These are phyloP conservation scores for Lactuca sativa DNA, from an alignment of 129 eudicot genomes.

Conservation along the genomic window DNA sequence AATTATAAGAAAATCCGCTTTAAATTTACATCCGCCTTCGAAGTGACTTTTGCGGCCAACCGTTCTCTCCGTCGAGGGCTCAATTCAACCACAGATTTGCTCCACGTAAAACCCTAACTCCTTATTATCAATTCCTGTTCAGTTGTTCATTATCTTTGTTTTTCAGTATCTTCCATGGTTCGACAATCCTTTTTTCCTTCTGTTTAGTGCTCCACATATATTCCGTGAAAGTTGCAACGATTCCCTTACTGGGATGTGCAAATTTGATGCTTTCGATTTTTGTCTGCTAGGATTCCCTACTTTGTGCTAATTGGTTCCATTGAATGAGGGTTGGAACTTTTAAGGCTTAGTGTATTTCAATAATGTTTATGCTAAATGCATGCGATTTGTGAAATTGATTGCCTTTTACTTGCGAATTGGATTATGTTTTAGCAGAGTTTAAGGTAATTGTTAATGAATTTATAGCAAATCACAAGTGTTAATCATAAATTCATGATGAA, in stretches of 20 bases:
- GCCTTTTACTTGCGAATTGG: constrained; percentile 8
- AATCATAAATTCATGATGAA: neutral
- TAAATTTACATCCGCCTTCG: constrained; percentile 13
- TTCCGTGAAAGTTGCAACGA: constrained; percentile 9
- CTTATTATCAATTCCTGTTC: constrained; percentile 4
- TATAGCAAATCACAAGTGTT: neutral
- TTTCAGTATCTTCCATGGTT: neutral
- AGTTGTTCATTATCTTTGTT: neutral
- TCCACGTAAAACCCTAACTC: constrained; percentile 40
- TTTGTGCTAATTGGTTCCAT: constrained; percentile 10
- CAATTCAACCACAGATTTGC: constrained; percentile 33
- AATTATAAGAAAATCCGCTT: neutral
- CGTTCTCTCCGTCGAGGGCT: constrained; percentile 16
- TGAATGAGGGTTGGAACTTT: neutral
- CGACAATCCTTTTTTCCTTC: neutral
- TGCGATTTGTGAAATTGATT: constrained; percentile 1
- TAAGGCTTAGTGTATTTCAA: neutral
- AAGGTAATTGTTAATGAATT: constrained; percentile 7
- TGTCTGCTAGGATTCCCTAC: neutral
- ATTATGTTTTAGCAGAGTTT: constrained; percentile 1
- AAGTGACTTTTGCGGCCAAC: constrained; percentile 33
- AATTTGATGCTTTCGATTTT: constrained; percentile 1
- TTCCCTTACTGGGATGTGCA: neutral
- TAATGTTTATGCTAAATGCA: constrained; percentile 2
- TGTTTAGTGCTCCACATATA: neutral